Percentiles rank a stretch among this genome's conserved stretches.
These are phyloP conservation scores for Mycosarcoma mackinlayi DNA, from an alignment of 1,284 basidiomycete genomes.

Conservation along the genomic window DNA sequence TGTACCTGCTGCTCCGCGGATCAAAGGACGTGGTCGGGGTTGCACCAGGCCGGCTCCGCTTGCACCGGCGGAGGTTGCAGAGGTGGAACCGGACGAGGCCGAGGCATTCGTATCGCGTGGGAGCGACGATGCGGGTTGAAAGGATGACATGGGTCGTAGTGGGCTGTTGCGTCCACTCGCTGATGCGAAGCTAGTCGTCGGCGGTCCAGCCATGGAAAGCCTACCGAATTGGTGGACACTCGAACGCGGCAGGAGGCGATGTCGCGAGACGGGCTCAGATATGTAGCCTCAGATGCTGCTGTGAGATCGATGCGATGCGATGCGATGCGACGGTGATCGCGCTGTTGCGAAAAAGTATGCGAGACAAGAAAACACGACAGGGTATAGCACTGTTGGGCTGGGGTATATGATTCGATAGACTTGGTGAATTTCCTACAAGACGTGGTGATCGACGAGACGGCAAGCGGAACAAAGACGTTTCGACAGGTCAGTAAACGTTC, in stretches of 20 bases:
- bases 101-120: constrained; percentile 14
- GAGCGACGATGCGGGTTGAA: constrained; percentile 40
- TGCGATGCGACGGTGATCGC: background rate
- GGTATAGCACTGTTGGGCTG: constrained; percentile 1
- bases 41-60: constrained; percentile 11
- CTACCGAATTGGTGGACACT: too few species aligned
- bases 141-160: constrained; percentile 35
- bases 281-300: background rate
- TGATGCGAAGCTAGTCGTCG: background rate
- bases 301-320: background rate
- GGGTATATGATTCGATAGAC: constrained; percentile 4
- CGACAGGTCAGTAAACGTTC: too few species aligned
- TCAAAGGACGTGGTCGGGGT: constrained; percentile 47
- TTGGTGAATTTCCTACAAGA: constrained; percentile 5
- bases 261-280: background rate
- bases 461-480: background rate
- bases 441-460: background rate
- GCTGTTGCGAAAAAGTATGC: background rate
- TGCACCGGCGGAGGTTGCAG: background rate
- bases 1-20: constrained; percentile 51
- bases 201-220: background rate
- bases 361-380: constrained; percentile 2
- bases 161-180: constrained; percentile 1
- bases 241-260: too few species aligned
- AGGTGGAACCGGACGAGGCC: too few species aligned